These are phyloP conservation scores for Posidonia oceanica DNA, from an alignment of 116 monocot species.

Conservation along the genomic window DNA sequence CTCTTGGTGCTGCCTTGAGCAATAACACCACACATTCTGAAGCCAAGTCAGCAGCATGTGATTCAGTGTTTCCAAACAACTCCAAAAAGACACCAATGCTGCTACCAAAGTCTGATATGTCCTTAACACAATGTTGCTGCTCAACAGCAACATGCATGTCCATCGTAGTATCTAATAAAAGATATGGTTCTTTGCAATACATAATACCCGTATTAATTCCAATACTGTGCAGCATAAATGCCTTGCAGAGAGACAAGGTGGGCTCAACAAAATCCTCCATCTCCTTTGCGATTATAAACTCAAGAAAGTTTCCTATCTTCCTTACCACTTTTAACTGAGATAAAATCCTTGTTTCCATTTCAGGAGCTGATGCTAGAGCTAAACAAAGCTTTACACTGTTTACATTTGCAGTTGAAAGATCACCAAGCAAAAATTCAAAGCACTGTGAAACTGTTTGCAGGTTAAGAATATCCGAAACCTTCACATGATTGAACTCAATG, in stretches of 20 bases:
- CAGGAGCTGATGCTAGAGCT: constrained; percentile 77
- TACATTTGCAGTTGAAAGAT: constrained; percentile 81
- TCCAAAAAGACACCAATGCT: constrained; percentile 68
- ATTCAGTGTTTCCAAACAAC: constrained; percentile 34
- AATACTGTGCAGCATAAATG: constrained; percentile 61
- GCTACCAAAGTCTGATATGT: constrained; percentile 72
- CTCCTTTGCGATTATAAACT: constrained; percentile 73
- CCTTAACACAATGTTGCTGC: constrained; percentile 43
- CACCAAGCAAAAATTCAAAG: constrained; percentile 72
- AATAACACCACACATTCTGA: constrained; percentile 81
- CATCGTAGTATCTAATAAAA: constrained; percentile 30
- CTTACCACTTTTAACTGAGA: constrained; percentile 67
- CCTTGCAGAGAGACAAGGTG: constrained; percentile 77
- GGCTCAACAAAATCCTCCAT: constrained; percentile 97
- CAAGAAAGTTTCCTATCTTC: constrained; percentile 86
- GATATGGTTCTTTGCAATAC: constrained; percentile 58
- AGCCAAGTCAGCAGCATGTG: constrained; percentile 58
- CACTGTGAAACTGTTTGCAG: constrained; percentile 64
- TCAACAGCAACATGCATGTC: constrained; percentile 41
- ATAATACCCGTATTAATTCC: constrained; percentile 40
- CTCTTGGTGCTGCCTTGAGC: constrained; percentile 66
- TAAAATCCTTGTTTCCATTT: constrained; percentile 64
- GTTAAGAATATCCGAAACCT: constrained; percentile 65
- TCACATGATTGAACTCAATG: constrained; percentile 67
- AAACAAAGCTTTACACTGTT: constrained; percentile 92